Evolutionary conservation across 1,284 basidiomycete genomes (phyloP), one percentile per base, ranked within the genome.

Genomic region (Coniferiporia sulphurascens): DNA sequence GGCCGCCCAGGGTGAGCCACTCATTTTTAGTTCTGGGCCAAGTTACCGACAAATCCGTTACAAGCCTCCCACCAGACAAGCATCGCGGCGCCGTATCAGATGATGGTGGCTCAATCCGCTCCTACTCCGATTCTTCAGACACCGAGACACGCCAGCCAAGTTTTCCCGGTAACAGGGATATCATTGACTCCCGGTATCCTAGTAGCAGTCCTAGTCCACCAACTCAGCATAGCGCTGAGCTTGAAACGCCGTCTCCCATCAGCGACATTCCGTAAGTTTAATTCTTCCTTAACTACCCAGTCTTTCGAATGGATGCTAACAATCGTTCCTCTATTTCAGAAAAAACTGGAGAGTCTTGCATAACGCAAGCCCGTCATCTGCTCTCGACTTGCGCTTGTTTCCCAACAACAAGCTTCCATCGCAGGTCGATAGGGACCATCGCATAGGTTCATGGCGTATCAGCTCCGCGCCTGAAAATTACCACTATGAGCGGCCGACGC

Each of bases 141-240:
- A 56, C 59, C 19, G 59, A 55, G 50, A 62, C 43, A 15, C 56
- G 60, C 19, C 44, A 50, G 32, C 60, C 60, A 46, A 54, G 44
- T 45, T 62, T 62, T 38, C 60, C 60, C 3, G 60, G 60, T 1
- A 55, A 58, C 44, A 54, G 60, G 44, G 52, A 62, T 36, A 62
- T 62, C 19, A 62, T 62, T 10, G 60, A 58, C 34, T 21, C 22
- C 13, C 35, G 19, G 35, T 35, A 13, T 17, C 46, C 56, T 34
- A 55, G 52, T 22, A 41, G 38, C 15, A 61, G 60, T 41, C 56
- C 60, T 12, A 62, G 55, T 32, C 59, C 59, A 5, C 48, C 48
- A 10, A 52, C 45, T n/a, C 55, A 43, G 17, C 59, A 53, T 34
- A 58, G 46, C 19, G 12, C 51, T 17, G 52, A 58, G 19, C 51